phyloP scores from a whole-genome alignment of 306 rosid genomes.

The Quercus berberidifolia region DNA sequence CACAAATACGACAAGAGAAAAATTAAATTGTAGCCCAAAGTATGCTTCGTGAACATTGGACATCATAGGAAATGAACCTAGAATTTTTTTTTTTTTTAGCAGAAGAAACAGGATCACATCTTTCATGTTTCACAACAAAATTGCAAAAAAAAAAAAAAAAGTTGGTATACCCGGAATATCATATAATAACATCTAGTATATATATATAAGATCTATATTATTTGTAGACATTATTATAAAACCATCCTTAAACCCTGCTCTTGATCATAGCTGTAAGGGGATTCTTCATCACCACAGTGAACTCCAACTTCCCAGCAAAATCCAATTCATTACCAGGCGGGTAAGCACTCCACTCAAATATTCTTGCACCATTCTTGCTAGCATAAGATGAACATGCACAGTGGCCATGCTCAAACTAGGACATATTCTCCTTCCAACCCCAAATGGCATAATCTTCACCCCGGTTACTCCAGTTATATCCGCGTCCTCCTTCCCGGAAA shows the following conservation, averaged over 20 bases:
- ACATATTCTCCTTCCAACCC: constrained; percentile 82
- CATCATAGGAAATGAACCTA: no score
- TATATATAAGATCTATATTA: no score
- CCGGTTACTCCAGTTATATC: constrained; percentile 62
- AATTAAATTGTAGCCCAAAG: no score
- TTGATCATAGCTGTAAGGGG: constrained; percentile 56
- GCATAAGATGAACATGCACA: constrained; percentile 62
- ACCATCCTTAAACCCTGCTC: constrained; percentile 35
- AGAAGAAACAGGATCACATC: no score
- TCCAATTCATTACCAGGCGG: constrained; percentile 45
- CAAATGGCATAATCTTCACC: constrained; percentile 75
- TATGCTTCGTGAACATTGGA: no score
- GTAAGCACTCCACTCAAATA: constrained; percentile 64
- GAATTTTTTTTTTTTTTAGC: no score
- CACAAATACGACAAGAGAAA: no score
- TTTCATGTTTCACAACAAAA: no score
- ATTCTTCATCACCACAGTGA: constrained; percentile 82
- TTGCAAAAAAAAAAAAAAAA: no score
- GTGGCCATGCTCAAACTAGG: constrained; percentile 86
- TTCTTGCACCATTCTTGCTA: constrained; percentile 89
- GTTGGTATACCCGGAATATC: no score
- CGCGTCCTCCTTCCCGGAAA: constrained; percentile 55
- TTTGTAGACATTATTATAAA: no score
- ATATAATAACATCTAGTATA: no score
- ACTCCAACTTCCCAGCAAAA: constrained; percentile 68